Percentiles rank a stretch among this genome's conserved stretches.
Evolutionary conservation across 2,329 filamentous ascomycete species (phyloP).

Genomic region (Domatiomyces globalis): DNA sequence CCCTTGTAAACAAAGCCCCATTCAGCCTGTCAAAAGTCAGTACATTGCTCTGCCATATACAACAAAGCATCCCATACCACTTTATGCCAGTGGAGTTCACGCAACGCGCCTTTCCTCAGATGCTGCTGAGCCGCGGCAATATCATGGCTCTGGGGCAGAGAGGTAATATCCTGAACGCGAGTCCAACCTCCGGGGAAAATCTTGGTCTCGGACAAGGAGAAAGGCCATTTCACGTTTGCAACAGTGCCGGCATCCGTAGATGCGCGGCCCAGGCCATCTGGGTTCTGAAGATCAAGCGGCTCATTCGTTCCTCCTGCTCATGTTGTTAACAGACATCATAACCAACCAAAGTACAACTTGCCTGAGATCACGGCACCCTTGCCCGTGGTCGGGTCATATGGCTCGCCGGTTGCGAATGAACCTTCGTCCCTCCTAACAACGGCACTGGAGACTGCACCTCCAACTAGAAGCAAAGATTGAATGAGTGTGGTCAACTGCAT

Average conservation of each 20-base stretch:
- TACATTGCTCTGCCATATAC: neutral
- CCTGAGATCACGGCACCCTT: constrained; percentile 1
- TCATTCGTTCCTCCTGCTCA: constrained; percentile 48
- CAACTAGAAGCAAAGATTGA: neutral
- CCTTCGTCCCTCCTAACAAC: neutral
- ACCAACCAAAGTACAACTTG: neutral
- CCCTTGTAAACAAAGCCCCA: constrained; percentile 52
- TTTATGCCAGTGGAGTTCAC: constrained; percentile 54
- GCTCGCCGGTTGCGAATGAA: constrained; percentile 39
- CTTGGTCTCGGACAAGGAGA: constrained; percentile 52
- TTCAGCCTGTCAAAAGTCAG: constrained; percentile 37
- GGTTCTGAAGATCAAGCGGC: constrained; percentile 47
- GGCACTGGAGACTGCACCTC: neutral
- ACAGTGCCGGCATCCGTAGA: constrained; percentile 50
- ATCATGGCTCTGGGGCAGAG: constrained; percentile 50
- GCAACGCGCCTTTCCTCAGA: constrained; percentile 49
- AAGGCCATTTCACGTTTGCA: constrained; percentile 55
- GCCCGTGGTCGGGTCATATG: constrained; percentile 24
- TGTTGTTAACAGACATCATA: neutral
- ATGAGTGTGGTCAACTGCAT: neutral
- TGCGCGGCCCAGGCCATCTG: constrained; percentile 48
- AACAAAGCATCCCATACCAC: constrained; percentile 34
- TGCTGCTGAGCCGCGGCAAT: constrained; percentile 57
- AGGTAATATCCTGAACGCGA: constrained; percentile 51
- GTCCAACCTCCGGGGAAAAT: constrained; percentile 52